Base-by-base conservation (phyloP, 441 rosid genomes). In the Melastoma candidum region DNA sequence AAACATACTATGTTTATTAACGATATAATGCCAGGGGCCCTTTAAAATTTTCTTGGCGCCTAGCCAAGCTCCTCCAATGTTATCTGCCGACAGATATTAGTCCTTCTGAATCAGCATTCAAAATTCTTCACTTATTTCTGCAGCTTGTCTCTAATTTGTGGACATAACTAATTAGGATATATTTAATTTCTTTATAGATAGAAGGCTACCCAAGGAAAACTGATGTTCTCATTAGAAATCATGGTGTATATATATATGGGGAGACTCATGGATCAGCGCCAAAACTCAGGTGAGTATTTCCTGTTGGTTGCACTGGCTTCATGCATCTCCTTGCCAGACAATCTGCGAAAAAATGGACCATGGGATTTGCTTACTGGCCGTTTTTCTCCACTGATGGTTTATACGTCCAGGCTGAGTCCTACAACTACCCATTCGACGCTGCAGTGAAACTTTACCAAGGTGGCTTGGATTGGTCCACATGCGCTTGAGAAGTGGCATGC, bases 201-300 rank as follows among this genome's bases (percentile, higher is more conserved):
- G 90, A 85, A 65, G 95, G 83, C 3, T 87, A 87, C 71, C 99
- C 99, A 56, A 89, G 82, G 72, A 63, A 95, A 59, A 94, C 97
- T 13, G 95, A 95, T 32, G 97, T 94, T 56, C 90, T 94, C 68
- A 97, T 94, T 57, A 89, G 94, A 63, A 94, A 90, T 68, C 99
- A 94, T 39, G 99, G 95, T 47, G 65, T 94, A 69, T 90, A 83
- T 66, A 67, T 83, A 53, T 94, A 17, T 17, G 97, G 99, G 97
- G 97, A 62, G 96, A 94, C 66, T 76, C 97, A 58, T 94, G 99
- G 99, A 94, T 94, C 76, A 85, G 65, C 72, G 97, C 96, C 63
- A 93, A 93, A 81, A 89, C 97, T 46, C 96, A 93, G 99, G 99
- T 93, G 56, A 65, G 73, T 68, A 56, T 55, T 56, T 51, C 57